Percentiles rank a stretch among this genome's conserved stretches.
These are phyloP conservation scores for Agaricus blazei DNA, from an alignment of 768 basidiomycete genomes.

Conservation along the genomic window DNA sequence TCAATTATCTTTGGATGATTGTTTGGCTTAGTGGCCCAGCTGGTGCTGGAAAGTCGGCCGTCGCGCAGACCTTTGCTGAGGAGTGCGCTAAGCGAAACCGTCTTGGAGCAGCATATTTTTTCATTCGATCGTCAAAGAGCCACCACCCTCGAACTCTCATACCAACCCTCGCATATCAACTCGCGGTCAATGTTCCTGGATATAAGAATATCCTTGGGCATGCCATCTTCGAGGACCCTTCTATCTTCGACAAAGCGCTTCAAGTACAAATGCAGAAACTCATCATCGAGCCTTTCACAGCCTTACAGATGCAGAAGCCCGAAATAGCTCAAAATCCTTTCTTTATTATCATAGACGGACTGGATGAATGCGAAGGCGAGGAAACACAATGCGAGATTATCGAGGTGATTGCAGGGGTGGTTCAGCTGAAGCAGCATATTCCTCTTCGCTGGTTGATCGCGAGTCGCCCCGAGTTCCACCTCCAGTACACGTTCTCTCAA, in stretches of 20 bases:
- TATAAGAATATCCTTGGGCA: background rate
- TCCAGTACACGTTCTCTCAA: too few relatives aligned
- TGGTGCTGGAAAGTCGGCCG: conserved; percentile 10
- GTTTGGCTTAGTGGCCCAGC: conserved; percentile 8
- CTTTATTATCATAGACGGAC: conserved; percentile 5
- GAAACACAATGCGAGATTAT: background rate
- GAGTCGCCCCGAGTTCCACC: too few relatives aligned
- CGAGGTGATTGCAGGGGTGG: background rate
- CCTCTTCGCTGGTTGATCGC: too few relatives aligned
- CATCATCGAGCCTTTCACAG: background rate
- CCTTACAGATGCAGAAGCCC: background rate
- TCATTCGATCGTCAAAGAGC: background rate
- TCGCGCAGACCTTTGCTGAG: conserved; percentile 7
- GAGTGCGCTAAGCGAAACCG: background rate
- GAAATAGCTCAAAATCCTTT: background rate
- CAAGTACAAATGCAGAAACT: conserved; percentile 4
- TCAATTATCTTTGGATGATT: background rate
- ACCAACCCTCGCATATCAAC: conserved; percentile 7
- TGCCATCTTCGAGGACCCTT: background rate
- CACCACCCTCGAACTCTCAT: background rate
- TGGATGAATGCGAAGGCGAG: conserved; percentile 7
- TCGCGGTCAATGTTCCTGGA: background rate
- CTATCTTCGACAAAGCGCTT: conserved; percentile 1
- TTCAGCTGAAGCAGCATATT: too few relatives aligned
- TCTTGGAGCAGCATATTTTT: conserved; percentile 8